Base-by-base conservation (phyloP, 495 filamentous ascomycete genomes). In the Letharia columbiana region DNA sequence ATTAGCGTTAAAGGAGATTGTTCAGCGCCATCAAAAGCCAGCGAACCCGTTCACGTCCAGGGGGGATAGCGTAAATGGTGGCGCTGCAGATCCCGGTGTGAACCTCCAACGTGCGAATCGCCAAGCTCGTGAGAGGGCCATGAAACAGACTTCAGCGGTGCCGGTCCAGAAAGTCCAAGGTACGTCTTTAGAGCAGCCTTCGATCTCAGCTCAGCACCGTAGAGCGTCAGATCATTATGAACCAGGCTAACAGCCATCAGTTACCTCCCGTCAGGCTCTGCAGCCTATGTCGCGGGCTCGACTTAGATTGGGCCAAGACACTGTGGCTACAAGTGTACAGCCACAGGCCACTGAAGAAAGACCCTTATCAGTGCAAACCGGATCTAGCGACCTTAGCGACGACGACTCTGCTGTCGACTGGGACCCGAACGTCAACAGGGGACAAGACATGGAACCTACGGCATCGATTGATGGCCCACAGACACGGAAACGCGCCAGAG, bases 401-500 rank as follows among this genome's bases (percentile, higher is more conserved):
- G 42, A 2, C 13, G 13, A 39, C 12, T 15, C 33, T 28, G 17
- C 40, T 37, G 33, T 45, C n/a, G 17, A 49, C n/a, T 23, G 50
- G 3, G n/a, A 61, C 7, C 31, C 41, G 37, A 18, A 42, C 3
- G 28, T 52, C 39, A 23, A 61, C 33, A 47, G 33, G 13, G 18
- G 20, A 2, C 35, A 60, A 35, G 47, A 66, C 17, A 39, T 35
- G 35, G n/a, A 44, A 39, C 13, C 62, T 67, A 33, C 31, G 8
- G 35, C 33, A 37, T 56, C 49, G 18, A 3, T 11, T n/a, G 12
- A 60, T 52, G 37, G n/a, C 23, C 57, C 61, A 8, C 63, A 61
- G 56, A 23, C 41, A 40, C 50, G 10, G 15, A 70, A 75, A 35
- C 64, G 71, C 31, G 59, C 42, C 70, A 71, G 40, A 76, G 77